These are phyloP conservation scores for Murraya koenigii DNA, from an alignment of 345 rosid genomes.

Conservation along the genomic window DNA sequence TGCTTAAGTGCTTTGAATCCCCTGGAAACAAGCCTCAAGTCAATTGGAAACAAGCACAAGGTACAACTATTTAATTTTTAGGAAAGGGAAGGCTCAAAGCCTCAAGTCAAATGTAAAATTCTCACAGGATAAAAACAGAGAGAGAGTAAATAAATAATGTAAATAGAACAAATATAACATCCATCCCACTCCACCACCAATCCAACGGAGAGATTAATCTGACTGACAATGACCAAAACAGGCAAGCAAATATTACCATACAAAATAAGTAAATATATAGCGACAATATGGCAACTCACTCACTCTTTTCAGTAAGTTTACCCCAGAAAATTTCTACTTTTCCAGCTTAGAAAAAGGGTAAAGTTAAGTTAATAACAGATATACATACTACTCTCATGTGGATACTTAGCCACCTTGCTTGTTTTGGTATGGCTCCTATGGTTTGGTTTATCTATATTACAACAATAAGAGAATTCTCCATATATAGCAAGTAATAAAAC, in stretches of 20 bases:
- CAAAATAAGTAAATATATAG: neutral
- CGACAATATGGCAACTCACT: neutral
- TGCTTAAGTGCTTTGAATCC: conserved; percentile 98
- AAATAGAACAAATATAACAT: neutral
- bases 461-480: neutral
- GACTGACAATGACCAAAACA: neutral
- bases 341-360: neutral
- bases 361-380: neutral
- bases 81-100: neutral
- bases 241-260: neutral
- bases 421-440: neutral
- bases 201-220: neutral
- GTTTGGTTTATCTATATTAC: neutral
- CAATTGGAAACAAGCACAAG: conserved; percentile 28
- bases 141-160: neutral
- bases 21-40: conserved; percentile 55
- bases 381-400: neutral
- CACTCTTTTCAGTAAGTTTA: neutral
- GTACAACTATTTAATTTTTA: neutral
- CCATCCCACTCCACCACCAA: neutral
- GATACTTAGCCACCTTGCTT: neutral
- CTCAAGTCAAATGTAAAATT: neutral
- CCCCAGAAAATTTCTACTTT: neutral
- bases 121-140: neutral
- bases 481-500: neutral